Evolutionary conservation across 371 early-diverging fungal genomes (phyloP).

Genomic region (Vairimorpha necatrix): DNA sequence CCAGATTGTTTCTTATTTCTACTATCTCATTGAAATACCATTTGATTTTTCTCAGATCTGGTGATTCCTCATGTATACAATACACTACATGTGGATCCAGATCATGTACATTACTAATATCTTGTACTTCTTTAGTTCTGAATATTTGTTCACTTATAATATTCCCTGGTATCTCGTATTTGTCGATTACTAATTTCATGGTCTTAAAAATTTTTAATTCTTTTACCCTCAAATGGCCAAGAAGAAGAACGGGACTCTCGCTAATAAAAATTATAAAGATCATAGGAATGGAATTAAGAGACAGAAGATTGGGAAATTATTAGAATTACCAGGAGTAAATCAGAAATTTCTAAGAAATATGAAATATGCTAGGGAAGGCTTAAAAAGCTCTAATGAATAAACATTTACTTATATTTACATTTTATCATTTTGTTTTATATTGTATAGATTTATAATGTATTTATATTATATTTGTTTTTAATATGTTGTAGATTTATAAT

Average conservation of each 20-base stretch:
- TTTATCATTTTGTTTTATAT: no score
- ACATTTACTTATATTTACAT: background rate
- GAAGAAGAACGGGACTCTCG: slow-evolving; percentile 99
- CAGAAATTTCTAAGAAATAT: background rate
- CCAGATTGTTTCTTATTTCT: slow-evolving; percentile 16
- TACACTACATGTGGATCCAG: background rate
- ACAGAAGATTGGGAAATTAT: slow-evolving; percentile 28
- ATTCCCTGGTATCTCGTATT: slow-evolving; percentile 19
- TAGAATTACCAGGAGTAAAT: slow-evolving; percentile 14
- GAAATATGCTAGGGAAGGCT: background rate
- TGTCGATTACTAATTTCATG: slow-evolving; percentile 32
- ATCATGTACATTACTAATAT: background rate
- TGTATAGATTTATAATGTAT: no score
- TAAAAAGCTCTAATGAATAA: background rate
- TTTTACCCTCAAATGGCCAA: slow-evolving; percentile 71
- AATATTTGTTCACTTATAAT: slow-evolving; percentile 8
- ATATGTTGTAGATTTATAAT: no score
- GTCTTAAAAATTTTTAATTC: background rate
- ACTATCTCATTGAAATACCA: slow-evolving; percentile 42
- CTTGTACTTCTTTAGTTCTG: background rate
- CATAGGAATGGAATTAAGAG: slow-evolving; percentile 65
- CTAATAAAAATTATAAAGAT: slow-evolving; percentile 78
- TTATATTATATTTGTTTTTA: no score
- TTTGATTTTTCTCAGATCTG: slow-evolving; percentile 64
- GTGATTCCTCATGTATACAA: slow-evolving; percentile 54